Base-by-base conservation (phyloP, 2,329 filamentous ascomycete genomes). In the Epichloe coenophiala region DNA sequence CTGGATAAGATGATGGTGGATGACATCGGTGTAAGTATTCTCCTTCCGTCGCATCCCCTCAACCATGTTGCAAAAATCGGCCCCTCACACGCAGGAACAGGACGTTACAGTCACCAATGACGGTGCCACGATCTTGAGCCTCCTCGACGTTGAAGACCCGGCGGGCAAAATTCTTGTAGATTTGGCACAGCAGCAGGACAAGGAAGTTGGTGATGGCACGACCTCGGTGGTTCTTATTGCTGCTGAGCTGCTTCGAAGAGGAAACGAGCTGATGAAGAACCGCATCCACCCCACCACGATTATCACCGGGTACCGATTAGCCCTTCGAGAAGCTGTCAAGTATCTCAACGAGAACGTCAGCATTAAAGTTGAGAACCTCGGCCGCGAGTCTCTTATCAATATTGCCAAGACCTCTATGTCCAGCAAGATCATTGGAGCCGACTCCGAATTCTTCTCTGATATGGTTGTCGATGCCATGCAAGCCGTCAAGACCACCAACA, bases 1-100 rank as follows among this genome's bases (percentile, higher is more conserved):
- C 79, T 98, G 58, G 93, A 98, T 69, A 98, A 98, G 80, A 98
- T 98, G 93, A 97, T 98, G 93, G 93, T 98, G 61, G 93, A 98
- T 72, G 93, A 98, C 67, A 97, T 98, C 68, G 93, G 93, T 65
- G 85, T 88, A 80, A 61, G 83, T 55, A 47, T 48, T 48, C 36
- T 31, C 31, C 50, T 42, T 17, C 23, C 36, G 46, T 38, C 19
- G n/a, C 50, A 40, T 40, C 23, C 49, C 19, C 47, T 47, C n/a
- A 39, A 11, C 21, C 33, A 13, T 23, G 12, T 31, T 38, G 45
- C 47, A 41, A 19, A 19, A 41, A 23, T 12, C 19, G 31, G 31
- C 23, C n/a, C 33, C 48, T 47, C 44, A 55, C 46, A 36, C 50
- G 36, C 9, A 31, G 5, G 5, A 49, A 42, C 60, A 88, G 84